Percentiles rank a stretch among this genome's conserved stretches.
Conservation (phyloP, 2,329 filamentous ascomycete species). For the Neobulgaria alba region DNA sequence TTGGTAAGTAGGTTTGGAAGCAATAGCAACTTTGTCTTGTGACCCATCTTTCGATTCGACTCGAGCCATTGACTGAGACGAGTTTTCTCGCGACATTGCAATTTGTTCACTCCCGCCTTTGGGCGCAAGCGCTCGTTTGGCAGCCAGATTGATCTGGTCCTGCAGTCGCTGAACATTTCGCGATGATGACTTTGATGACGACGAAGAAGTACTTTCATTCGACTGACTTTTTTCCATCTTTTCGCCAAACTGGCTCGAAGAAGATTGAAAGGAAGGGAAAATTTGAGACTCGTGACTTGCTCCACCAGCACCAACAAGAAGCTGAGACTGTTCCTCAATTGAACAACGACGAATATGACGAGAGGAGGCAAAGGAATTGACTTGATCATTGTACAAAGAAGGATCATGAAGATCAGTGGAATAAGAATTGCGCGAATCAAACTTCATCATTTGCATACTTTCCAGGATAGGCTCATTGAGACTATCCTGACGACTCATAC, state of each 20-base stretch:
- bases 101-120: constrained; percentile 25
- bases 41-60: constrained; percentile 26
- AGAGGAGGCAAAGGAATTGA: constrained; percentile 19
- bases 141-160: constrained; percentile 23
- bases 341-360: constrained; percentile 24
- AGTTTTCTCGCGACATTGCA: constrained; percentile 22
- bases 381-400: constrained; percentile 23
- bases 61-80: constrained; percentile 24
- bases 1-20: constrained; percentile 27
- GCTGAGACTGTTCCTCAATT: constrained; percentile 26
- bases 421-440: constrained; percentile 26
- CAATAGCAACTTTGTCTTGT: constrained; percentile 26
- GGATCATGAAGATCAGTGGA: constrained; percentile 23
- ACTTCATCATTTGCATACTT: constrained; percentile 28
- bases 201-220: constrained; percentile 28
- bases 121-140: constrained; percentile 24
- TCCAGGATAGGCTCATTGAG: constrained; percentile 25
- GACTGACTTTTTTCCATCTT: constrained; percentile 29
- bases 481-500: constrained; percentile 29
- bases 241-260: constrained; percentile 14
- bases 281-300: constrained; percentile 27
- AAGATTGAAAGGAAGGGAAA: constrained; percentile 23
- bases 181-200: constrained; percentile 22
- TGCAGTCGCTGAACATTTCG: constrained; percentile 27
- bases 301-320: constrained; percentile 27